Evolutionary conservation across 768 basidiomycete species (phyloP), one percentile per base, ranked within the genome.

Genomic region (Trichaptum fuscoviolaceum): DNA sequence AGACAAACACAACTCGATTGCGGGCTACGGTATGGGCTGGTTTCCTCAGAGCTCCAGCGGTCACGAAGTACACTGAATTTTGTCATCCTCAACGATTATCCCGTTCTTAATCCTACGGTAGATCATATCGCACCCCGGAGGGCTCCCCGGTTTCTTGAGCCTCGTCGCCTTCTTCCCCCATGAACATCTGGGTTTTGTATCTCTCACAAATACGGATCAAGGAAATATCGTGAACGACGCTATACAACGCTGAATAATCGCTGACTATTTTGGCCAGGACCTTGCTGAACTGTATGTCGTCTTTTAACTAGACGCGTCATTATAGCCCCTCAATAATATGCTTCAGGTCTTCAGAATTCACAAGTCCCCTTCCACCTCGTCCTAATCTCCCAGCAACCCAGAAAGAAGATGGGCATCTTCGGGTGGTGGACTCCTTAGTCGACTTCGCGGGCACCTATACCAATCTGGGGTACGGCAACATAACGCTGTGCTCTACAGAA

Each of bases 1-100:
- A 8, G 57, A 4, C 0, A 63, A 70, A 1, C 69, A 70, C 3
- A 20, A 69, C 0, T 79, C 81, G 0, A 68, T 80, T 42, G 10
- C 57, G 1, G 78, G 74, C 7, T 84, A 83, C 68, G 81, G 79
- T 2, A 69, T 81, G 70, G 83, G 83, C 4, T 83, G 82, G 82
- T 34, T 20, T 57, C 74, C 78, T 7, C 62, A 18, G 7, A 77
- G 82, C 0, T 81, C 79, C 63, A 73, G 71, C 0, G 82, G 79
- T 0, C 79, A 82, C 64, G 77, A 82, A 27, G 81, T 82, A 67
- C 27, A 8, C 30, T 30, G 30, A 30, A 30, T 30, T 30, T 30
- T 30, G 62, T 57, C 26, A 20, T 58, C 57, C 4, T n/a, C 25
- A 3, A 58, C 36, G 23, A 24, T 15, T 17, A 2, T 65, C 57